These are phyloP conservation scores for Ploettnerulaceae sp. DNA, from an alignment of 2,329 filamentous ascomycete genomes.

Conservation along the genomic window DNA sequence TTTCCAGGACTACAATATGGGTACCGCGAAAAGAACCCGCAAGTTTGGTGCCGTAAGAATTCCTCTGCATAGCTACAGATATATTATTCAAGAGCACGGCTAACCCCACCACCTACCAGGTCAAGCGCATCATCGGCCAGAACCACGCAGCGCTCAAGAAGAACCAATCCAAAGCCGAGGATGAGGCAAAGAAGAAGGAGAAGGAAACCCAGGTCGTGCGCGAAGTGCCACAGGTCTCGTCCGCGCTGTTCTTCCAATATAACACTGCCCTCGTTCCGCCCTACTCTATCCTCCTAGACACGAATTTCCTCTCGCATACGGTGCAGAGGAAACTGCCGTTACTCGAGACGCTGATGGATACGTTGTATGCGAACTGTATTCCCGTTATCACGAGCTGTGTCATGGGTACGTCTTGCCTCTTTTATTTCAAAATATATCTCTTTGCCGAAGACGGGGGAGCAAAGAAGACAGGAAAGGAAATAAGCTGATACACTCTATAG, in stretches of 20 bases:
- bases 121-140: slow-evolving; percentile 79
- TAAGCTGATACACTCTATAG: slow-evolving; percentile 44
- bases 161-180: slow-evolving; percentile 65
- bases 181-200: slow-evolving; percentile 53
- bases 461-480: no score
- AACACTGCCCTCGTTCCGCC: slow-evolving; percentile 83
- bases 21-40: slow-evolving; percentile 81
- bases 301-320: slow-evolving; percentile 87
- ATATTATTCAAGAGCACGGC: slow-evolving; percentile 19
- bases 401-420: neutral
- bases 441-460: no score
- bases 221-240: slow-evolving; percentile 77
- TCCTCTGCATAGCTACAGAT: no score
- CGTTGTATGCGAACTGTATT: slow-evolving; percentile 84
- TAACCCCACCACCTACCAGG: slow-evolving; percentile 31
- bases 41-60: slow-evolving; percentile 76
- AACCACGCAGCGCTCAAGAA: slow-evolving; percentile 77
- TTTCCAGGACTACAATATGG: slow-evolving; percentile 54
- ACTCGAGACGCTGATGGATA: slow-evolving; percentile 87
- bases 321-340: slow-evolving; percentile 87
- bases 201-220: slow-evolving; percentile 59
- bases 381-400: slow-evolving; percentile 82
- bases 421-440: neutral
- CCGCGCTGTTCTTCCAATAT: slow-evolving; percentile 81
- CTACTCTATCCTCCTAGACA: slow-evolving; percentile 66